Conservation (phyloP, 495 filamentous ascomycete genomes). For the Penicillium steckii region DNA sequence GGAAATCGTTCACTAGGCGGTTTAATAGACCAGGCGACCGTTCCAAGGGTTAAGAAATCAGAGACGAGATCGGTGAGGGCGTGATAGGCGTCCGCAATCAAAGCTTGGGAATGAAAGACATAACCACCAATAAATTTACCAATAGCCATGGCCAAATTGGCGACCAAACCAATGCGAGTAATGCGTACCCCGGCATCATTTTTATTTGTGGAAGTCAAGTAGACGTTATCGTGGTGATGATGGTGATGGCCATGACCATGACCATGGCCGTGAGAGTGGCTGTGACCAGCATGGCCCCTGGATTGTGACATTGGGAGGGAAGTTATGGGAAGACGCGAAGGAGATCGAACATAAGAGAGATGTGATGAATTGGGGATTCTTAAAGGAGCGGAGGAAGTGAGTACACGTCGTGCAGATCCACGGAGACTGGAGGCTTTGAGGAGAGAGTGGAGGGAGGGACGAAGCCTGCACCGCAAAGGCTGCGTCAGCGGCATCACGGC, state of each 20-base stretch:
- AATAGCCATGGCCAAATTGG: slow-evolving; percentile 92
- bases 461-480: slow-evolving; percentile 47
- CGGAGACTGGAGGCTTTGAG: slow-evolving; percentile 11
- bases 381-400: slow-evolving; percentile 23
- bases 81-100: slow-evolving; percentile 94
- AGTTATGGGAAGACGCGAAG: slow-evolving; percentile 15
- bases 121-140: slow-evolving; percentile 91
- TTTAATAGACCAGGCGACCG: slow-evolving; percentile 85
- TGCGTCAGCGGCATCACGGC: slow-evolving; percentile 46
- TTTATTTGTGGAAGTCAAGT: slow-evolving; percentile 84
- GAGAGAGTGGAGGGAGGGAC: slow-evolving; percentile 32
- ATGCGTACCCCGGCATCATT: slow-evolving; percentile 93
- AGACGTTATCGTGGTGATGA: slow-evolving; percentile 84
- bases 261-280: slow-evolving; percentile 25
- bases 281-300: slow-evolving; percentile 30
- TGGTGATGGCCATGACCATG: slow-evolving; percentile 54
- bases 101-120: slow-evolving; percentile 87
- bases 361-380: slow-evolving; percentile 13
- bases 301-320: slow-evolving; percentile 39
- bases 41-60: slow-evolving; percentile 88
- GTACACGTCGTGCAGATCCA: slow-evolving; percentile 25
- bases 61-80: slow-evolving; percentile 92
- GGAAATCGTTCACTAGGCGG: slow-evolving; percentile 82
- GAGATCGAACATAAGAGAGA: slow-evolving; percentile 24
- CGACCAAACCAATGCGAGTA: slow-evolving; percentile 85